These are phyloP conservation scores for Echinochloa phyllopogon DNA, from an alignment of 176 grass and related monocot genomes.

Conservation along the genomic window DNA sequence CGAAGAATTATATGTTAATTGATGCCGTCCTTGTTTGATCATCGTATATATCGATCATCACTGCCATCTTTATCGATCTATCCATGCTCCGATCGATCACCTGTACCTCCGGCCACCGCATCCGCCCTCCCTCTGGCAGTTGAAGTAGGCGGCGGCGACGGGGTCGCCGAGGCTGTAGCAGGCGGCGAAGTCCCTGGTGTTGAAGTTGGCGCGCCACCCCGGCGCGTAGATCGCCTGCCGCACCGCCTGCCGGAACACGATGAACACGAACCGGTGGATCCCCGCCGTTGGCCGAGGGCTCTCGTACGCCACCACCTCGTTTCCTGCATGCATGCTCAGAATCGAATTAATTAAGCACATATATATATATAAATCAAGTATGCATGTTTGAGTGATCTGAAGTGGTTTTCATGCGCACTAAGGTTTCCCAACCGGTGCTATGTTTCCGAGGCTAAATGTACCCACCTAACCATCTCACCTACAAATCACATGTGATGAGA, in stretches of 20 bases:
- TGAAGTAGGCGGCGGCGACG: slow-evolving; percentile 60
- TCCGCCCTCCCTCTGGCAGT: slow-evolving; percentile 76
- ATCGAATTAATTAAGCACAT: too few species aligned
- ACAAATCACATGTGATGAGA: too few species aligned
- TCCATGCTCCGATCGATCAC: not conserved
- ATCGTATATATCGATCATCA: too few species aligned
- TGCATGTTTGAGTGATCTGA: not conserved
- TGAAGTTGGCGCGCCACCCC: slow-evolving; percentile 81
- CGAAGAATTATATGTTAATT: not conserved
- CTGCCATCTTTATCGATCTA: too few species aligned
- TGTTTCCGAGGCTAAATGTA: too few species aligned
- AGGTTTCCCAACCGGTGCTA: too few species aligned
- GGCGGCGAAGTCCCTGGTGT: slow-evolving; percentile 61
- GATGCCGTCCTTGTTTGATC: too few species aligned
- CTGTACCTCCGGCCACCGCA: slow-evolving; percentile 74
- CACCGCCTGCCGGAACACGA: slow-evolving; percentile 59
- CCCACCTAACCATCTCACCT: too few species aligned
- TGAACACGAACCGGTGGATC: slow-evolving; percentile 72
- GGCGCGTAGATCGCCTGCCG: slow-evolving; percentile 59
- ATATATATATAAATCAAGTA: too few species aligned
- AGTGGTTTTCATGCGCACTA: too few species aligned
- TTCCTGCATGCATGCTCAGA: slow-evolving; percentile 27
- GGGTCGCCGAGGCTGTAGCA: slow-evolving; percentile 55
- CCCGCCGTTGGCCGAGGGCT: slow-evolving; percentile 51
- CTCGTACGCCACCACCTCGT: slow-evolving; percentile 59